Evolutionary conservation across 306 rosid genomes (phyloP).

Genomic region (Castanea sativa): DNA sequence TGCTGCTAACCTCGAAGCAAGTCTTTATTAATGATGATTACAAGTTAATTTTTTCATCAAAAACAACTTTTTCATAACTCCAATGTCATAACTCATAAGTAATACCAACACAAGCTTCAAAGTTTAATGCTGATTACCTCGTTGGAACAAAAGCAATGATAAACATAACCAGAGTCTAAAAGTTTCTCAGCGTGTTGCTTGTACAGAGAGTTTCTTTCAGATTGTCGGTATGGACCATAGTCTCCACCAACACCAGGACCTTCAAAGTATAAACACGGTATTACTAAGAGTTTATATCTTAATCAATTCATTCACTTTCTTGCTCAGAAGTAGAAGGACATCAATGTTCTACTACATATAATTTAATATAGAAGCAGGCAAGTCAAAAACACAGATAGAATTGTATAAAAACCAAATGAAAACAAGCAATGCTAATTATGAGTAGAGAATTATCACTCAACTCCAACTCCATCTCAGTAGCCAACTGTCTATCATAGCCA

Average conservation of each 20-base stretch:
- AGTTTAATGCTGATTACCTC: slow-evolving; percentile 48
- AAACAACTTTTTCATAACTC: background rate
- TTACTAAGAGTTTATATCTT: slow-evolving; percentile 11
- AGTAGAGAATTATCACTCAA: too few species aligned
- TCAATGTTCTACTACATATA: background rate
- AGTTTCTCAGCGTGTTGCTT: slow-evolving; percentile 76
- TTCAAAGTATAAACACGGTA: slow-evolving; percentile 28
- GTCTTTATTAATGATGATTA: background rate
- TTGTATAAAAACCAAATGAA: background rate
- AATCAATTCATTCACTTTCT: background rate
- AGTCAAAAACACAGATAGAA: background rate
- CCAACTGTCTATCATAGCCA: too few species aligned
- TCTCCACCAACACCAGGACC: slow-evolving; percentile 96
- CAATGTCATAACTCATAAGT: slow-evolving; percentile 8
- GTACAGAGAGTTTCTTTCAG: slow-evolving; percentile 85
- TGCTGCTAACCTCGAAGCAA: too few species aligned
- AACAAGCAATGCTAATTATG: too few species aligned
- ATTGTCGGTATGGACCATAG: slow-evolving; percentile 88
- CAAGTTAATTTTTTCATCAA: background rate
- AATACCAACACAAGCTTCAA: background rate
- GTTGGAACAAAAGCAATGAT: slow-evolving; percentile 86
- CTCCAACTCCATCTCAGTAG: too few species aligned
- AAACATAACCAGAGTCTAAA: slow-evolving; percentile 64
- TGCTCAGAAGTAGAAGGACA: background rate
- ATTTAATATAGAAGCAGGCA: too few species aligned